phyloP scores from a whole-genome alignment of 1,284 basidiomycete species.

The Austroboletus olivaceoglutinosus region DNA sequence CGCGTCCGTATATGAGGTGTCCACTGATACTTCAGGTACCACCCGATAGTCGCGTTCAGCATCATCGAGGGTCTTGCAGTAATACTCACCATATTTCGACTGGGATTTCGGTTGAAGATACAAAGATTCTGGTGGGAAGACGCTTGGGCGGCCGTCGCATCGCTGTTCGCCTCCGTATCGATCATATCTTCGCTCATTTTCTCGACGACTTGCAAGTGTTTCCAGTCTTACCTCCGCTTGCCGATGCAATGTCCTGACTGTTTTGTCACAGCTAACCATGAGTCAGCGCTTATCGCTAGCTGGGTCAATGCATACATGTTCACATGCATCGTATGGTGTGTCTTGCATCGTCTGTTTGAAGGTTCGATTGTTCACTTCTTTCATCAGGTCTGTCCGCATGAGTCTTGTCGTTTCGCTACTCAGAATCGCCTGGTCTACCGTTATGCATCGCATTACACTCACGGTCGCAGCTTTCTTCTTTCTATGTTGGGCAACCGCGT shows the following conservation, averaged over 20 bases:
- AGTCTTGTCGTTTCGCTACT: conserved; percentile 14
- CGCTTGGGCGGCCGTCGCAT: conserved; percentile 13
- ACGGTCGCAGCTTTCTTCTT: background rate
- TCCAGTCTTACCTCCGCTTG: background rate
- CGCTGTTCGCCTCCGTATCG: background rate
- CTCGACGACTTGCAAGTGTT: background rate
- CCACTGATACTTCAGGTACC: background rate
- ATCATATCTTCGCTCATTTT: background rate
- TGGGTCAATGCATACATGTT: conserved; percentile 8
- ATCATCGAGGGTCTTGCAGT: conserved; percentile 3
- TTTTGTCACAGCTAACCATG: background rate
- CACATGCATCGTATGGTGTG: conserved; percentile 9
- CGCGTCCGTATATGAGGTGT: background rate
- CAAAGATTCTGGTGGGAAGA: conserved; percentile 26
- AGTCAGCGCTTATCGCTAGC: background rate
- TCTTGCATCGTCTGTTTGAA: background rate
- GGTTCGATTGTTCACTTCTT: background rate
- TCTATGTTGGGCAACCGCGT: conserved; percentile 4
- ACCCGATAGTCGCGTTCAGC: conserved; percentile 4
- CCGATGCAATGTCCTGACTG: background rate
- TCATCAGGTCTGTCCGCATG: conserved; percentile 15
- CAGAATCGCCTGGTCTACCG: background rate
- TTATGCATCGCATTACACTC: conserved; percentile 1
- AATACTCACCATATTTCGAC: conserved; percentile 15
- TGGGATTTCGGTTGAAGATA: conserved; percentile 16